Evolutionary conservation across 2,329 filamentous ascomycete genomes (phyloP).

Genomic region (Clonostachys byssicola): DNA sequence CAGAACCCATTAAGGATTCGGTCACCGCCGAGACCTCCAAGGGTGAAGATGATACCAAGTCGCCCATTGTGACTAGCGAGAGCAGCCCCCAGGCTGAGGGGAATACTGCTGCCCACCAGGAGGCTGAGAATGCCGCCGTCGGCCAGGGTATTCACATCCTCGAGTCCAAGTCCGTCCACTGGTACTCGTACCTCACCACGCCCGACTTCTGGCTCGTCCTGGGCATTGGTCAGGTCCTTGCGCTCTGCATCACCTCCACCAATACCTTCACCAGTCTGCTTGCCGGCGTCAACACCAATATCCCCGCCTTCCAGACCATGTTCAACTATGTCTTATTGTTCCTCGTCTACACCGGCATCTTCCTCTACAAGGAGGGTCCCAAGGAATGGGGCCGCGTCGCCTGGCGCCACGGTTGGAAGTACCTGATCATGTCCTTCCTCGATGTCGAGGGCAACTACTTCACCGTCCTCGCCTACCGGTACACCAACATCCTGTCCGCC

Average conservation of each 20-base stretch:
- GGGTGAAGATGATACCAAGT: constrained; percentile 6
- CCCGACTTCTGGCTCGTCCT: constrained; percentile 86
- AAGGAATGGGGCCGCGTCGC: constrained; percentile 64
- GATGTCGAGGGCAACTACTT: constrained; percentile 99
- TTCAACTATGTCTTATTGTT: constrained; percentile 91
- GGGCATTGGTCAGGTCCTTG: constrained; percentile 74
- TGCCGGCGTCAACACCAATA: constrained; percentile 60
- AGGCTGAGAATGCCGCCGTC: constrained; percentile 28
- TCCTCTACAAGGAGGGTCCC: constrained; percentile 74
- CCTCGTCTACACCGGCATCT: constrained; percentile 75
- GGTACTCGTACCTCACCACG: constrained; percentile 76
- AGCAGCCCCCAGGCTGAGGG: constrained; percentile 1
- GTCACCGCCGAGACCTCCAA: constrained; percentile 10
- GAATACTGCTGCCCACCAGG: neutral
- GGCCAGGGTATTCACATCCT: constrained; percentile 48
- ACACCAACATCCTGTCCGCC: constrained; percentile 88
- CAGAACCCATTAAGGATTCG: too few relatives aligned
- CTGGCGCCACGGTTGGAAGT: constrained; percentile 80
- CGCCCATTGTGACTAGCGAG: constrained; percentile 4
- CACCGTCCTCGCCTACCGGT: constrained; percentile 86
- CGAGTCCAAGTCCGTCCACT: constrained; percentile 47
- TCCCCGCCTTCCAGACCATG: constrained; percentile 92
- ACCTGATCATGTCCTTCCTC: constrained; percentile 85
- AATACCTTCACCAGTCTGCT: constrained; percentile 88
- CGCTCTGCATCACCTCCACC: constrained; percentile 86